Evolutionary conservation across 1,139 yeast genomes (phyloP), one percentile per base, ranked within the genome.

Genomic region (Zygoascus hellenicus): DNA sequence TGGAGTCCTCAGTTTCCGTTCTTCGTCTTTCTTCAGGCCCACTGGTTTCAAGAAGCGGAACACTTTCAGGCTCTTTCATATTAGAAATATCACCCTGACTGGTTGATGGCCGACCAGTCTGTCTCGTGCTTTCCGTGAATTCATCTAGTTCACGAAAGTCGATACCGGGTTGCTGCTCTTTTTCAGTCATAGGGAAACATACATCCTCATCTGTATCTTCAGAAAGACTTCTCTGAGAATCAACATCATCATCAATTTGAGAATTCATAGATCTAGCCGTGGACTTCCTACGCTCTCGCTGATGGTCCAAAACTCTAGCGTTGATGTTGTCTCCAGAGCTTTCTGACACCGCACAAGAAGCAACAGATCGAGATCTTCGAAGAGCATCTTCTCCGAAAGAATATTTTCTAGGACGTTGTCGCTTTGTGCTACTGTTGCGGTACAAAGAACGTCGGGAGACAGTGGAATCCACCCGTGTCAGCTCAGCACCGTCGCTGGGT

Each of bases 171-270:
- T 58, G 57, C 17, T 57, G 62, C 43, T 58, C 55, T 15, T 55
- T 80, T 57, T 82, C 87, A 45, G 81, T 72, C 87, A 88, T 84
- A 1, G 98, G 97, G 69, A 90, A 89, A 72, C 97, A 92, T 41
- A 92, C 98, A 75, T 92, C 97, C 63, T 90, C 97, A 62, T 90
- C 97, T 0, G 96, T 88, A 36, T 63, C 61, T 13, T 54, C 57
- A 32, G 56, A 58, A 39, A 63, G 52, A 45, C 65, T 60, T 15
- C 57, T 55, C 13, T 61, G 58, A 11, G 68, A 64, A 14, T 53
- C 61, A 11, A 51, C 54, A 22, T 50, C 54, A 19, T 45, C 51
- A 22, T 41, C 46, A 33, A 42, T 50, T 5, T 46, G 48, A 3
- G 62, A 55, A 10, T 53, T 43, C 30, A 53, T 49, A 22, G 62